phyloP scores from a whole-genome alignment of 2,329 filamentous ascomycete genomes.

The Fusarium coffeatum region DNA sequence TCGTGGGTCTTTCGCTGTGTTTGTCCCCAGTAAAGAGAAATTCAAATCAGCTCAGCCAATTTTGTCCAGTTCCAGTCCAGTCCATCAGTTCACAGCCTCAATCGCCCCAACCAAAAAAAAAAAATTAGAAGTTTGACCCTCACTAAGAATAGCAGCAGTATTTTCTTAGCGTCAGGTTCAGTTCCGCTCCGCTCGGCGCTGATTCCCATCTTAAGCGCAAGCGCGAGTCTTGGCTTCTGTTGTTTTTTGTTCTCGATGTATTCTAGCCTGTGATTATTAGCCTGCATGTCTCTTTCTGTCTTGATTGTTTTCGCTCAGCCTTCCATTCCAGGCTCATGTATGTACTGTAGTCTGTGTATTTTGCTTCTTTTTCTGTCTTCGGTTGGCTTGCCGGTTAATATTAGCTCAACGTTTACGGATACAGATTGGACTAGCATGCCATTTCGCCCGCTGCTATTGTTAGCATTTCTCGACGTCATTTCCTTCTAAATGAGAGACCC shows the following conservation, averaged over 20 bases:
- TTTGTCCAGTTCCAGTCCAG: neutral
- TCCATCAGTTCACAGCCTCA: constrained; percentile 42
- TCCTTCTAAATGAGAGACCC: constrained; percentile 4
- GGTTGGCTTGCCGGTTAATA: neutral
- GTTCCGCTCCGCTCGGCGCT: constrained; percentile 35
- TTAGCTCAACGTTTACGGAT: neutral
- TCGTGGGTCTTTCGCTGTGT: constrained; percentile 31
- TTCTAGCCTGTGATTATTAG: constrained; percentile 22
- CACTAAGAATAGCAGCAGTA: constrained; percentile 43
- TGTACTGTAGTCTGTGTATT: neutral
- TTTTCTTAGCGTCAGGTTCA: constrained; percentile 32
- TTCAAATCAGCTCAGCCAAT: constrained; percentile 7
- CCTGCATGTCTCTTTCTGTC: constrained; percentile 7
- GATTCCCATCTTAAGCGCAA: constrained; percentile 41
- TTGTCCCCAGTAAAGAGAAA: constrained; percentile 9
- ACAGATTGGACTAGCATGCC: neutral
- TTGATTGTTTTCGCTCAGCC: constrained; percentile 11
- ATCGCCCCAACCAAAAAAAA: constrained; percentile 37
- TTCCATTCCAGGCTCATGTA: neutral
- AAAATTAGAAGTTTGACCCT: constrained; percentile 13
- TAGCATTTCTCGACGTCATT: constrained; percentile 26
- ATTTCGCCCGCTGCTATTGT: constrained; percentile 23
- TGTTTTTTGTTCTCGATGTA: constrained; percentile 26
- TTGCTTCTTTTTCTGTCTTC: constrained; percentile 1
- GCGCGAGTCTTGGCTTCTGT: constrained; percentile 28